Conservation (phyloP, 2,329 filamentous ascomycete genomes). For the Apiospora rasikravindrae region DNA sequence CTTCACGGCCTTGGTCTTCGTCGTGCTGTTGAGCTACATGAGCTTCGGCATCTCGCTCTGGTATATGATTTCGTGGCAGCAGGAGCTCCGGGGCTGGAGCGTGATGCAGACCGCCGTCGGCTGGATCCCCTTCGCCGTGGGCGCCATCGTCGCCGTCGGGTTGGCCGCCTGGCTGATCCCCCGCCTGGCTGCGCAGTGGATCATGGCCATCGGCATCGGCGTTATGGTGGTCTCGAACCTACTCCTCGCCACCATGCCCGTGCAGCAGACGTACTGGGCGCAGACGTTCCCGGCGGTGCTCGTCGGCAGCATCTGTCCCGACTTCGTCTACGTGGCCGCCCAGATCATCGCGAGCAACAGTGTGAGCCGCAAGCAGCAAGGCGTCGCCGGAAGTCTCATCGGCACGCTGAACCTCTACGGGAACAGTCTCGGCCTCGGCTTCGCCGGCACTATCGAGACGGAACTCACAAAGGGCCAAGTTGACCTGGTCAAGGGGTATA, state of each 20-base stretch:
- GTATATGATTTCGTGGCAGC: constrained; percentile 53
- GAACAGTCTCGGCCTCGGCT: constrained; percentile 47
- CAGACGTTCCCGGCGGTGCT: constrained; percentile 41
- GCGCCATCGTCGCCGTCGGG: constrained; percentile 22
- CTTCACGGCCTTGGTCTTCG: constrained; percentile 48
- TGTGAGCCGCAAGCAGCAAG: constrained; percentile 53
- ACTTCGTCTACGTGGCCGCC: constrained; percentile 36
- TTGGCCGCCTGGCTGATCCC: constrained; percentile 43
- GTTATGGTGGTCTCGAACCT: constrained; percentile 36
- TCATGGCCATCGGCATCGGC: constrained; percentile 40
- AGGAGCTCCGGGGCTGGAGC: constrained; percentile 46
- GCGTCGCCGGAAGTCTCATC: constrained; percentile 55
- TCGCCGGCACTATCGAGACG: constrained; percentile 45
- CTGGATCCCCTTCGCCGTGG: constrained; percentile 48
- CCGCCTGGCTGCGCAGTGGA: constrained; percentile 40
- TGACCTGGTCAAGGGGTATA: not conserved
- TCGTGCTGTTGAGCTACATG: constrained; percentile 53
- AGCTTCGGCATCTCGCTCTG: constrained; percentile 52
- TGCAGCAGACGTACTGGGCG: constrained; percentile 43
- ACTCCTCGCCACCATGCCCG: constrained; percentile 41
- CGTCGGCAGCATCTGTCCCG: constrained; percentile 35
- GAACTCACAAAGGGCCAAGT: constrained; percentile 20
- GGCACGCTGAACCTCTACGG: constrained; percentile 51
- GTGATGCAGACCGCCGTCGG: constrained; percentile 46
- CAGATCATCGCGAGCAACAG: constrained; percentile 60